Conservation (phyloP, 2,329 filamentous ascomycete genomes). For the Botryotinia globosa region DNA sequence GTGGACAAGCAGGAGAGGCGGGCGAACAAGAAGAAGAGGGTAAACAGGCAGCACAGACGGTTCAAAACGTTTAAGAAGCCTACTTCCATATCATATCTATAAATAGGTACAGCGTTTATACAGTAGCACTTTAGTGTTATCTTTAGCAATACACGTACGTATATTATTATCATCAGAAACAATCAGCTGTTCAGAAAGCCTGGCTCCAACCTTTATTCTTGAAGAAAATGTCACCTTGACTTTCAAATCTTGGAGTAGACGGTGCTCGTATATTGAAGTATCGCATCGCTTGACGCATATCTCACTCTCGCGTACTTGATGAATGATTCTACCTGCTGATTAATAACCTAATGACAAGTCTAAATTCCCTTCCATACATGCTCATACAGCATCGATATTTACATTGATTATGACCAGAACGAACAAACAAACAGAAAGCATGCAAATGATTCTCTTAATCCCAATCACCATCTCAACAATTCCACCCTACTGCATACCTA, state of each 20-base stretch:
- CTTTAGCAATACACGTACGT: not conserved
- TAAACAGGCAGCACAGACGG: not conserved
- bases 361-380: not conserved
- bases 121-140: not conserved
- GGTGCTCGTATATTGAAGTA: not conserved
- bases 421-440: no score
- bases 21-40: no score
- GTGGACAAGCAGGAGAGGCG: no score
- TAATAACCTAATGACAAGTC: not conserved
- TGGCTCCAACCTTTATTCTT: not conserved
- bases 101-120: not conserved
- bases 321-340: not conserved
- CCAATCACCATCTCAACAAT: not conserved
- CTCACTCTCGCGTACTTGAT: not conserved
- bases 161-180: not conserved
- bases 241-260: not conserved
- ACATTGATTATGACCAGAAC: not conserved
- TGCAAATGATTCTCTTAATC: not conserved
- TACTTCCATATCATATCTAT: not conserved
- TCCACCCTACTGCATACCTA: not conserved
- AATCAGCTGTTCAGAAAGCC: not conserved
- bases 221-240: not conserved
- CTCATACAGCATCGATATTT: not conserved
- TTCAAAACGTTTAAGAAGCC: not conserved
- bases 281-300: not conserved